These are phyloP conservation scores for Prunus campanulata DNA, from an alignment of 306 rosid genomes.

Conservation along the genomic window DNA sequence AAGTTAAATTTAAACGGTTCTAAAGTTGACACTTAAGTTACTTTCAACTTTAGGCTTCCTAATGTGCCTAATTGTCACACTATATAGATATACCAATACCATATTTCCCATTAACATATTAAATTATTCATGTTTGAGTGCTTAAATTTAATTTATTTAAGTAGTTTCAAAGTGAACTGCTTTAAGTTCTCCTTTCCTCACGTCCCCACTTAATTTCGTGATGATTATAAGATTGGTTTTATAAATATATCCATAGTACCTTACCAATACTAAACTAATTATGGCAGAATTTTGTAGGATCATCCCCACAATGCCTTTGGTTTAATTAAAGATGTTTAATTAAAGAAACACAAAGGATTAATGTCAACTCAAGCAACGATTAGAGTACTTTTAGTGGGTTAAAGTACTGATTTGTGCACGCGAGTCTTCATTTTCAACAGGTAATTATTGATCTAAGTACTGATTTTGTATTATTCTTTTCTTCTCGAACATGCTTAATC, in stretches of 20 bases:
- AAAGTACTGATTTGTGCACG: constrained; percentile 47
- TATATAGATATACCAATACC: background rate
- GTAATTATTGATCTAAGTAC: constrained; percentile 43
- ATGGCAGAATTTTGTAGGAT: constrained; percentile 30
- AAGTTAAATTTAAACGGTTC: constrained; percentile 4
- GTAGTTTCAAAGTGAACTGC: constrained; percentile 40
- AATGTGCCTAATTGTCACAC: constrained; percentile 22
- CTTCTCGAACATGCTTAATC: constrained; percentile 6
- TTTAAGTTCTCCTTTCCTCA: constrained; percentile 23
- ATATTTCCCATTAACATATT: constrained; percentile 20
- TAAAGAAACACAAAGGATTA: constrained; percentile 30
- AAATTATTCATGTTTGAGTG: constrained; percentile 32
- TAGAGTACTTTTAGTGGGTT: constrained; percentile 22
- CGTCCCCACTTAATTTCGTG: constrained; percentile 50
- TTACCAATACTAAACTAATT: constrained; percentile 20
- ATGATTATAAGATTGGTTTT: constrained; percentile 46
- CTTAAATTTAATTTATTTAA: constrained; percentile 25
- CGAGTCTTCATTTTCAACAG: constrained; percentile 47
- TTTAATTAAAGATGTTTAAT: constrained; percentile 37
- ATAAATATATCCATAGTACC: constrained; percentile 32
- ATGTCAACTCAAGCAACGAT: constrained; percentile 42
- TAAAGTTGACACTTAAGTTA: constrained; percentile 37
- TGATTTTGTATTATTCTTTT: constrained; percentile 23
- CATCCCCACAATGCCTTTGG: constrained; percentile 38
- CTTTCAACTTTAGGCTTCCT: constrained; percentile 23